Evolutionary conservation across 164 flowering plant genomes (phyloP).

Genomic region (Echeveria elegans): DNA sequence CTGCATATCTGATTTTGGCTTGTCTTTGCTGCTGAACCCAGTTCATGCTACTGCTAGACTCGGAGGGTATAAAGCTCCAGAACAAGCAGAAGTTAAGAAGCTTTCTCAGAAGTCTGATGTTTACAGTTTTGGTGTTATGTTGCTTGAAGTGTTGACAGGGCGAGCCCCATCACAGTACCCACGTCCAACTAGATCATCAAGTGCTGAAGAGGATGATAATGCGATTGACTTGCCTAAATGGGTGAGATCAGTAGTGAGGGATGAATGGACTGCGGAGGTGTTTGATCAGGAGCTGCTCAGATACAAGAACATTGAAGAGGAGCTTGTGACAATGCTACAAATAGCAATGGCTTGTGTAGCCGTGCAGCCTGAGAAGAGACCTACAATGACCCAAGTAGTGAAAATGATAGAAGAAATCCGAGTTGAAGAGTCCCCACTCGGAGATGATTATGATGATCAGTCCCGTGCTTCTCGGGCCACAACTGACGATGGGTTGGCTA

Average conservation of each 20-base stretch:
- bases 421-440: slow-evolving; percentile 85
- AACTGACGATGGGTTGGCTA: slow-evolving; percentile 56
- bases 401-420: slow-evolving; percentile 86
- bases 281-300: slow-evolving; percentile 84
- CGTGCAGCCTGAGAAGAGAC: slow-evolving; percentile 66
- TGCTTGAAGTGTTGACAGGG: slow-evolving; percentile 83
- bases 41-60: slow-evolving; percentile 68
- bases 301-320: slow-evolving; percentile 82
- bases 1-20: slow-evolving; percentile 42
- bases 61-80: slow-evolving; percentile 92
- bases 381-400: slow-evolving; percentile 73
- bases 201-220: slow-evolving; percentile 25
- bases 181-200: slow-evolving; percentile 18
- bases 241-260: slow-evolving; percentile 87
- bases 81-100: slow-evolving; percentile 54
- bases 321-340: background rate
- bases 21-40: slow-evolving; percentile 68
- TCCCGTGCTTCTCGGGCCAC: slow-evolving; percentile 62
- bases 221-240: slow-evolving; percentile 67
- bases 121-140: slow-evolving; percentile 72
- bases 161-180: slow-evolving; percentile 53
- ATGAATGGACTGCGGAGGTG: slow-evolving; percentile 95
- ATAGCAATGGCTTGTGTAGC: background rate
- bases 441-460: slow-evolving; percentile 87
- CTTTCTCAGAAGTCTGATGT: slow-evolving; percentile 85